Evolutionary conservation across 768 basidiomycete species (phyloP).

Genomic region (Mycena alexandri): DNA sequence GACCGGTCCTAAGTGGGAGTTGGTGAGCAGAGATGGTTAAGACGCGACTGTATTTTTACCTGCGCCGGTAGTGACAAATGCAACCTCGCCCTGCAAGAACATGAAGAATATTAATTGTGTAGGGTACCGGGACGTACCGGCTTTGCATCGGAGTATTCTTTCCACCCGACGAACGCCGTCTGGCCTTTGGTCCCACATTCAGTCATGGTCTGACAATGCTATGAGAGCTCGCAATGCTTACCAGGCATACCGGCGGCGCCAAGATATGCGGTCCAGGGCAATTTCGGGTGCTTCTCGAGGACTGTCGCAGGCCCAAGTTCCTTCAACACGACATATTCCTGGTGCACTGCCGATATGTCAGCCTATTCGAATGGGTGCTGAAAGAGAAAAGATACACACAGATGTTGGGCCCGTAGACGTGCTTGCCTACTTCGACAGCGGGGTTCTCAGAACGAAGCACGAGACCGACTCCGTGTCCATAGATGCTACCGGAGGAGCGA

Average conservation of each 20-base stretch:
- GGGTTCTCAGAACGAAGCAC: slow-evolving; percentile 57
- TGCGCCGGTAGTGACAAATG: slow-evolving; percentile 18
- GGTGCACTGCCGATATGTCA: slow-evolving; percentile 1
- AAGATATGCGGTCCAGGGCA: slow-evolving; percentile 47
- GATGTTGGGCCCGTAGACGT: slow-evolving; percentile 52
- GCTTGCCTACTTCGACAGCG: slow-evolving; percentile 51
- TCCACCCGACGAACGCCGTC: slow-evolving; percentile 44
- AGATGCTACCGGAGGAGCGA: slow-evolving; percentile 37
- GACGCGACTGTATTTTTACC: background rate
- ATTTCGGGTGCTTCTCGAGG: background rate
- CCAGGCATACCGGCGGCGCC: slow-evolving; percentile 69
- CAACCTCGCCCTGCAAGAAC: slow-evolving; percentile 8
- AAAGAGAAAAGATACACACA: background rate
- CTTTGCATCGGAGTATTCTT: slow-evolving; percentile 37
- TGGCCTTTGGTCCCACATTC: slow-evolving; percentile 36
- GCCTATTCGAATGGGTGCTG: too few relatives aligned
- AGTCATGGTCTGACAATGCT: too few relatives aligned
- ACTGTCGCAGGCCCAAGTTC: background rate
- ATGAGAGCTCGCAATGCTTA: slow-evolving; percentile 16
- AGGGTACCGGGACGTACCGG: slow-evolving; percentile 6
- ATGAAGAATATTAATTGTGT: background rate
- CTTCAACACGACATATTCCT: slow-evolving; percentile 10
- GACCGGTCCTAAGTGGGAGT: slow-evolving; percentile 57
- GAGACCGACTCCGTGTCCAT: slow-evolving; percentile 55
- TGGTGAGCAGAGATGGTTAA: too few relatives aligned